Conservation (phyloP, 345 rosid genomes). For the Angophora floribunda region DNA sequence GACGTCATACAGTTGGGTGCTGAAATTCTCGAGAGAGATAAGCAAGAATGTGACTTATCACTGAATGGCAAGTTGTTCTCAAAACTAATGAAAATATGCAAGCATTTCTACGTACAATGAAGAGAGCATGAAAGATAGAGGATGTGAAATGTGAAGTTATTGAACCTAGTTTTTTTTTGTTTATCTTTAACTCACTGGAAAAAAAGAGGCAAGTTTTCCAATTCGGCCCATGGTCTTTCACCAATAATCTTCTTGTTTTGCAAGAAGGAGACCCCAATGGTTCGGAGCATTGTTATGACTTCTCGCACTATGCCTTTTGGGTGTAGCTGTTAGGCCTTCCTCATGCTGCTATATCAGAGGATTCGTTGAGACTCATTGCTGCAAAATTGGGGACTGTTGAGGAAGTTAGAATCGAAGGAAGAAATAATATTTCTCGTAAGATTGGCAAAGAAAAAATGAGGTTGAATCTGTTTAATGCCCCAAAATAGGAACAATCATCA, state of each 20-base stretch:
- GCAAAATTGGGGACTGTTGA: neutral
- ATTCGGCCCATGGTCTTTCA: neutral
- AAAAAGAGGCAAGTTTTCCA: neutral
- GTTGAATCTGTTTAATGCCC: neutral
- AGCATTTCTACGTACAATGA: neutral
- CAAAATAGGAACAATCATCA: neutral
- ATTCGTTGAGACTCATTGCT: fast-evolving
- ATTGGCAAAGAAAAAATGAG: neutral
- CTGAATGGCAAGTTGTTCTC: neutral
- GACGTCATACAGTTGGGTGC: no score
- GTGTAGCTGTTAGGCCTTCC: neutral
- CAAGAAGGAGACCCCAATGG: neutral
- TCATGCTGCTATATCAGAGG: neutral
- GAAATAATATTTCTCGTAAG: no score
- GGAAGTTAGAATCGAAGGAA: neutral
- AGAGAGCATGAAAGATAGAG: neutral
- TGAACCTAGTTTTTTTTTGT: neutral
- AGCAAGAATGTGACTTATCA: no score
- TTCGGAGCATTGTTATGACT: no score
- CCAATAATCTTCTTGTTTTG: neutral
- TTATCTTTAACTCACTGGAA: fast-evolving
- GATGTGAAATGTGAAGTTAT: neutral
- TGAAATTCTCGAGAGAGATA: no score
- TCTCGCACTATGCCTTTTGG: neutral
- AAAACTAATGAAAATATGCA: neutral